Percentiles rank a stretch among this genome's conserved stretches.
Evolutionary conservation across 495 filamentous ascomycete species (phyloP).

Genomic region (Trichoderma virens): DNA sequence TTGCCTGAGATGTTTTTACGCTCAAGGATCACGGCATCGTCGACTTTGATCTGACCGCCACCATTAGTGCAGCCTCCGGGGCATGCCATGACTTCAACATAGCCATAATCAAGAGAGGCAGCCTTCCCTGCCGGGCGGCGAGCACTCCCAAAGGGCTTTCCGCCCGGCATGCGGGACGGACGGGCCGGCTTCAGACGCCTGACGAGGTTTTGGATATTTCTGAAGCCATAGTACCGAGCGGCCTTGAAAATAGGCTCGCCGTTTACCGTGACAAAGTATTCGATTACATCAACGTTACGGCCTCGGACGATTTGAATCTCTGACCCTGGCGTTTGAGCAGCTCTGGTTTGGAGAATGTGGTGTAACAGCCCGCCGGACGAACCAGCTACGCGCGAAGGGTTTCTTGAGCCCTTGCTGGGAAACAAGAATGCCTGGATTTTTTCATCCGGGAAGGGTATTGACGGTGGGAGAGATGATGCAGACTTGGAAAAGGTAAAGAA

Average conservation of each 20-base stretch:
- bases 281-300: conserved; percentile 82
- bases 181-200: conserved; percentile 75
- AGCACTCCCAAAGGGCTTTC: conserved; percentile 39
- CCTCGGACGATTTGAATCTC: conserved; percentile 61
- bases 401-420: conserved; percentile 24
- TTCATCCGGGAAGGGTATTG: conserved; percentile 57
- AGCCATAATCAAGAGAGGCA: conserved; percentile 58
- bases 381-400: conserved; percentile 41
- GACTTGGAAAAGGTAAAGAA: conserved; percentile 60
- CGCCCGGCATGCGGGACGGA: conserved; percentile 68
- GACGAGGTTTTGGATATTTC: conserved; percentile 96
- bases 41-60: conserved; percentile 86
- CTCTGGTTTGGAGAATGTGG: conserved; percentile 67
- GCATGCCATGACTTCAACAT: conserved; percentile 98
- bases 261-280: conserved; percentile 57
- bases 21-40: conserved; percentile 54
- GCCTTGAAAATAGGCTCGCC: conserved; percentile 63
- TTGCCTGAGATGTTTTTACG: conserved; percentile 39
- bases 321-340: conserved; percentile 59
- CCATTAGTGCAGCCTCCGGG: conserved; percentile 97
- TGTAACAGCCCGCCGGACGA: conserved; percentile 86
- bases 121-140: conserved; percentile 39
- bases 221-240: conserved; percentile 90
- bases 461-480: conserved; percentile 26
- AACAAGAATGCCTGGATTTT: conserved; percentile 66